These are phyloP conservation scores for Penicillium digitatum DNA, from an alignment of 2,329 filamentous ascomycete genomes.

Conservation along the genomic window DNA sequence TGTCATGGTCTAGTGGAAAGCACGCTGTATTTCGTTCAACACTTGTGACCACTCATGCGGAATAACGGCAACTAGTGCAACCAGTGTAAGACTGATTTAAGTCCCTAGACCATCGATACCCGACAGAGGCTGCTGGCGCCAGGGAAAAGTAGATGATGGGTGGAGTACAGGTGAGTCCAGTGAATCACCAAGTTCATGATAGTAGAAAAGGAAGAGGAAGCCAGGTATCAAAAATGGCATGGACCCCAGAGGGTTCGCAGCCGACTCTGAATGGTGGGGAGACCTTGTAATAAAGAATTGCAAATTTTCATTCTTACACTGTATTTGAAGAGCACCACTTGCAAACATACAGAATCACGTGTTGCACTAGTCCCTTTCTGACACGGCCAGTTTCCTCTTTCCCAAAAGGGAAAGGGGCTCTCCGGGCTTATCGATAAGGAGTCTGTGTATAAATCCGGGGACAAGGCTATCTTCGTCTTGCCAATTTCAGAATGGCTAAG, in stretches of 20 bases:
- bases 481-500: slow-evolving; percentile 16
- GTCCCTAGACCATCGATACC: neutral
- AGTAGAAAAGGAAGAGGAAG: neutral
- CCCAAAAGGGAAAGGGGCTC: slow-evolving; percentile 17
- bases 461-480: neutral
- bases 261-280: neutral
- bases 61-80: neutral
- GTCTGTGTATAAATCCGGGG: slow-evolving; percentile 12
- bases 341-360: slow-evolving; percentile 8
- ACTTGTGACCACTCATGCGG: neutral
- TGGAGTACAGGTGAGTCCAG: neutral
- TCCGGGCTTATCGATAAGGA: slow-evolving; percentile 20
- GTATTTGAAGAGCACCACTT: neutral
- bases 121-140: neutral
- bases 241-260: neutral
- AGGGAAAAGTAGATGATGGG: neutral
- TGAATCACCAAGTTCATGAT: neutral
- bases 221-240: neutral
- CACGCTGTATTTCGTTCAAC: no score
- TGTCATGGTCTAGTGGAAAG: no score
- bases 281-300: neutral
- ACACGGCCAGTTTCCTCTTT: slow-evolving; percentile 8
- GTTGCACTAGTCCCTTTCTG: neutral
- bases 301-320: neutral
- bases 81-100: neutral